Evolutionary conservation across 768 basidiomycete genomes (phyloP), one percentile per base, ranked within the genome.

Genomic region (Amanita rubescens): DNA sequence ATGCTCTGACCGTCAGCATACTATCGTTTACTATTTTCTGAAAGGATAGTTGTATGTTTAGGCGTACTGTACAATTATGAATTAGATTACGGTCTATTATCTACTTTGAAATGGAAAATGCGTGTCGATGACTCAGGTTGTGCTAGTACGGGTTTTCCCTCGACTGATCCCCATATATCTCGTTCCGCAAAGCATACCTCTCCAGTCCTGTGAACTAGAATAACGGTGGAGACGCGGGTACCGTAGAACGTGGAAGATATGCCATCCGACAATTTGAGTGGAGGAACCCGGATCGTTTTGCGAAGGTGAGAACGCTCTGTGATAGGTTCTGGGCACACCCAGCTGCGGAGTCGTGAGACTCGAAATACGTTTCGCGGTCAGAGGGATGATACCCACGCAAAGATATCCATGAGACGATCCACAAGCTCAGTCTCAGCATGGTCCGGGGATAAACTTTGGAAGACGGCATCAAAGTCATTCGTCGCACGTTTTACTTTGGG

Each of bases 151-250:
- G 71, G 69, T 55, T 61, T 63, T 19, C 73, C 81, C 25, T 76
- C 68, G 27, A 59, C 67, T 50, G 79, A 60, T 49, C 62, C 64
- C 84, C 84, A 90, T 24, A 80, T 71, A 61, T 91, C 88, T 43
- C 85, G 70, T 65, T 92, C 90, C 42, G 85, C 70, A 60, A 89
- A 90, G 15, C 80, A 53, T 8, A 78, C 87, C 41, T 75, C 66
- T 24, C 87, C 84, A 49, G 74, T 73, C 56, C 75, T 77, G 53
- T 73, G 73, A 17, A 92, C 70, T 53, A 92, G 75, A 47, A 92
- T 62, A 37, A 88, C 79, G 3, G 85, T 90, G 39, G 89, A 79
- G 49, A 87, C 65, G 14, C 89, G 83, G 32, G 90, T 92, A 41
- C 78, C 89, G 61, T 87, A 89, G 55, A 63, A 64, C 22, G 54